A percentile compares a stretch with the other conserved stretches of the same genome.
Conservation (phyloP, 169 alveolate species). For the Babesia bigemina region DNA sequence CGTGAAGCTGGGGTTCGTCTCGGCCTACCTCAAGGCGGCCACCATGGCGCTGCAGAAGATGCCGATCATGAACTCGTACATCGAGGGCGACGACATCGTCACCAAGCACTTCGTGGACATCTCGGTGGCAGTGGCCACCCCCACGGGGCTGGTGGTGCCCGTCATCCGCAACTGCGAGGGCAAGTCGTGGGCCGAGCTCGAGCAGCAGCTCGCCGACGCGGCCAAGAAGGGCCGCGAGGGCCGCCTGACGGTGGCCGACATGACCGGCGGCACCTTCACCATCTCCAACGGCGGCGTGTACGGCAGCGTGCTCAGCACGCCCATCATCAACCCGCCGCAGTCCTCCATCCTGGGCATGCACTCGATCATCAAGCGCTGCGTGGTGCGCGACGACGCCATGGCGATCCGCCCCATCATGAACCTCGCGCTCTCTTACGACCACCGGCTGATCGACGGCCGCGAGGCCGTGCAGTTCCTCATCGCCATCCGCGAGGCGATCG, state of each 20-base stretch:
- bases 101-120: slow-evolving; percentile 91
- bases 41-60: slow-evolving; percentile 79
- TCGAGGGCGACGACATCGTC: slow-evolving; percentile 87
- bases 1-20: slow-evolving; percentile 79
- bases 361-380: slow-evolving; percentile 90
- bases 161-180: slow-evolving; percentile 90
- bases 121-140: slow-evolving; percentile 95
- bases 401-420: slow-evolving; percentile 94
- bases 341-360: slow-evolving; percentile 95
- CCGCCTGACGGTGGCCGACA: slow-evolving; percentile 89
- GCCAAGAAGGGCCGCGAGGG: slow-evolving; percentile 90
- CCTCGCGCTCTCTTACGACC: slow-evolving; percentile 96
- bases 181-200: slow-evolving; percentile 87
- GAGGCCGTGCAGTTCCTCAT: slow-evolving; percentile 95
- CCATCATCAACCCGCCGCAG: slow-evolving; percentile 94
- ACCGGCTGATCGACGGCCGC: slow-evolving; percentile 95
- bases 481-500: slow-evolving; percentile 88
- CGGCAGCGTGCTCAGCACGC: slow-evolving; percentile 96
- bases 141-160: slow-evolving; percentile 95
- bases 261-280: slow-evolving; percentile 96
- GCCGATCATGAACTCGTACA: slow-evolving; percentile 84
- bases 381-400: slow-evolving; percentile 88
- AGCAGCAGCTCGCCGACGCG: slow-evolving; percentile 83
- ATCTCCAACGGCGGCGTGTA: slow-evolving; percentile 96
- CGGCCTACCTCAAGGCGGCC: slow-evolving; percentile 84